Conservation (phyloP, 225 moss, liverwort and hornwort species). For the Bryum argenteum region DNA sequence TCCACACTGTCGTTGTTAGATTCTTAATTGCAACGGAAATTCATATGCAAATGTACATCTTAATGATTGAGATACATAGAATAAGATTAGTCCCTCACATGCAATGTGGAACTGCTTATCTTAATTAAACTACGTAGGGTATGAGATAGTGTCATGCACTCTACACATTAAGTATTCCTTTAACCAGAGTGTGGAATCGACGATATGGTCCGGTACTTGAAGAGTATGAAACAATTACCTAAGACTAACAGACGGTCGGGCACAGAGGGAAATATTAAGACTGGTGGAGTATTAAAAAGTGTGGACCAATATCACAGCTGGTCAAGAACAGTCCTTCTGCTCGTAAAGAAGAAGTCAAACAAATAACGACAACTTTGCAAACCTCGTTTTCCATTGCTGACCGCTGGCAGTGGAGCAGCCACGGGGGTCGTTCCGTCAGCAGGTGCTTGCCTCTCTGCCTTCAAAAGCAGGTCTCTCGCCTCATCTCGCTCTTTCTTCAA, state of each 20-base stretch:
- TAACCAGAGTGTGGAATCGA: not conserved
- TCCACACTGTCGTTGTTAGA: not conserved
- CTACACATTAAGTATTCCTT: not conserved
- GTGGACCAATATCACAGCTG: not conserved
- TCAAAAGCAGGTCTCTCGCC: slow-evolving; percentile 70
- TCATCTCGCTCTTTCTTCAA: slow-evolving; percentile 96
- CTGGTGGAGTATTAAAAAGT: not conserved
- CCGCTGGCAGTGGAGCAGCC: slow-evolving; percentile 33
- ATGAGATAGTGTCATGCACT: not conserved
- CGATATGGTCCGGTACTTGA: not conserved
- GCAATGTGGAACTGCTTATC: not conserved
- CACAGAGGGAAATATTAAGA: not conserved
- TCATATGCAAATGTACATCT: not conserved
- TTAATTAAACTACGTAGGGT: not conserved
- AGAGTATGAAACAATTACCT: not conserved
- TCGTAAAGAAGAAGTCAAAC: not conserved
- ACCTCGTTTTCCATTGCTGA: slow-evolving; percentile 63
- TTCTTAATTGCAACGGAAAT: not conserved
- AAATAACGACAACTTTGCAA: not conserved
- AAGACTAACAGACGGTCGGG: not conserved
- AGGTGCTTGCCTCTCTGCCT: slow-evolving; percentile 67
- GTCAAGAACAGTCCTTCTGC: not conserved
- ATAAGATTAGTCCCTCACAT: not conserved
- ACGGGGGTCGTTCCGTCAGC: slow-evolving; percentile 36
- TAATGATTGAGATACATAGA: not conserved